Conservation (phyloP, 2,329 filamentous ascomycete genomes). For the Alternaria gansuensis region DNA sequence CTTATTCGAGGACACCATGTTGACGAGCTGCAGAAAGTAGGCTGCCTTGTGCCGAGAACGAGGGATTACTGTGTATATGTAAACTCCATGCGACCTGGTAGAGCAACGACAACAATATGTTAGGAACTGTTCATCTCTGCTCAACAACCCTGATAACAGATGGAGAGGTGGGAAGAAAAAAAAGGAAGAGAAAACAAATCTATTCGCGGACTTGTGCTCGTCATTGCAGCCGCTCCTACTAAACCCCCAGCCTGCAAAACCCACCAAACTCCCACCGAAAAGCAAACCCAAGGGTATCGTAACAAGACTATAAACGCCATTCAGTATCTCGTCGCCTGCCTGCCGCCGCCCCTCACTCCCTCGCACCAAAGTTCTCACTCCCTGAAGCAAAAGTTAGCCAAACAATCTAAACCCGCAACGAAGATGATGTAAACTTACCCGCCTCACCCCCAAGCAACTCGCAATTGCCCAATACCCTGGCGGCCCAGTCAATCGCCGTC, state of each 20-base stretch:
- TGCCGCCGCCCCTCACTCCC: neutral
- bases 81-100: too few species aligned
- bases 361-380: neutral
- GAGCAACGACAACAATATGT: too few species aligned
- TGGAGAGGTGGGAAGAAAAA: too few species aligned
- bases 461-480: neutral
- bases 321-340: too few species aligned
- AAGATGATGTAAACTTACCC: neutral
- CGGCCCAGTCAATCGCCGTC: neutral
- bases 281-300: conserved; percentile 1
- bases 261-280: neutral
- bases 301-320: conserved; percentile 1
- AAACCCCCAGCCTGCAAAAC: neutral
- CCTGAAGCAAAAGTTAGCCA: neutral
- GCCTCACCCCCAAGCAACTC: neutral
- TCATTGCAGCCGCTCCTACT: conserved; percentile 1
- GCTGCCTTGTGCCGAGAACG: too few species aligned
- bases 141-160: too few species aligned
- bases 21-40: too few species aligned
- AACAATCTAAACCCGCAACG: neutral
- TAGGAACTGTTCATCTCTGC: too few species aligned
- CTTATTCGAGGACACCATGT: too few species aligned
- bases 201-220: neutral
- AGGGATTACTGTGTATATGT: too few species aligned
- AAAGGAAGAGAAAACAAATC: neutral